Evolutionary conservation across 352 stramenopile genomes (phyloP).

Genomic region (Phytophthora sp.): DNA sequence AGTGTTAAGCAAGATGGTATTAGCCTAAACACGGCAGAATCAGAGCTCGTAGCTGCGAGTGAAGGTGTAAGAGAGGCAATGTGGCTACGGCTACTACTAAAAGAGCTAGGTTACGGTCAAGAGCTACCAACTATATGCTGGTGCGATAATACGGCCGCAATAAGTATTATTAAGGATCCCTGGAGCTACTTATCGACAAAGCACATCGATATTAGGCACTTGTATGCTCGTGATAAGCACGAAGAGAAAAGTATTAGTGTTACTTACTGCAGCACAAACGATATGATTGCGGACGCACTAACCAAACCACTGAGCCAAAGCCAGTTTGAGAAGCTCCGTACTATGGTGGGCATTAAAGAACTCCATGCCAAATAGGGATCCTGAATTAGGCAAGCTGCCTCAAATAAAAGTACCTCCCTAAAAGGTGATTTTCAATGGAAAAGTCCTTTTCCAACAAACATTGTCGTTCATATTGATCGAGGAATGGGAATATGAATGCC

Average conservation of each 20-base stretch:
- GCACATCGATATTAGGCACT: neutral
- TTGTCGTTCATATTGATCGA: neutral
- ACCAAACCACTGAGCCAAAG: neutral
- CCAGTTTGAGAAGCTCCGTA: neutral
- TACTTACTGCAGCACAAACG: neutral
- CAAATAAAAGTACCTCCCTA: too few species aligned
- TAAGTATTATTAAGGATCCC: neutral
- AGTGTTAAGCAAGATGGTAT: slow-evolving; percentile 5
- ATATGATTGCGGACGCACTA: neutral
- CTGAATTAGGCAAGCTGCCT: too few species aligned
- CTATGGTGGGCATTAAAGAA: too few species aligned
- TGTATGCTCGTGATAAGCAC: neutral
- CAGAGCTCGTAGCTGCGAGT: slow-evolving; percentile 1
- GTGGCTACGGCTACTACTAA: neutral
- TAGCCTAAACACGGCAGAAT: slow-evolving; percentile 1
- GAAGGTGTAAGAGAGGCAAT: slow-evolving; percentile 3
- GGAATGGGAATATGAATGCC: slow-evolving; percentile 4
- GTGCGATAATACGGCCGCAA: slow-evolving; percentile 2
- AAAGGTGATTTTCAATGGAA: too few species aligned
- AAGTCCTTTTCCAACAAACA: too few species aligned
- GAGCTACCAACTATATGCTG: neutral
- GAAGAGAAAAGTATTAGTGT: neutral
- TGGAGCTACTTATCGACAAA: neutral
- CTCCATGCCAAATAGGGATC: too few species aligned
- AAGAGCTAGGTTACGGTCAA: neutral